Evolutionary conservation across 768 basidiomycete genomes (phyloP).

Genomic region (Cyclocybe aegerita): DNA sequence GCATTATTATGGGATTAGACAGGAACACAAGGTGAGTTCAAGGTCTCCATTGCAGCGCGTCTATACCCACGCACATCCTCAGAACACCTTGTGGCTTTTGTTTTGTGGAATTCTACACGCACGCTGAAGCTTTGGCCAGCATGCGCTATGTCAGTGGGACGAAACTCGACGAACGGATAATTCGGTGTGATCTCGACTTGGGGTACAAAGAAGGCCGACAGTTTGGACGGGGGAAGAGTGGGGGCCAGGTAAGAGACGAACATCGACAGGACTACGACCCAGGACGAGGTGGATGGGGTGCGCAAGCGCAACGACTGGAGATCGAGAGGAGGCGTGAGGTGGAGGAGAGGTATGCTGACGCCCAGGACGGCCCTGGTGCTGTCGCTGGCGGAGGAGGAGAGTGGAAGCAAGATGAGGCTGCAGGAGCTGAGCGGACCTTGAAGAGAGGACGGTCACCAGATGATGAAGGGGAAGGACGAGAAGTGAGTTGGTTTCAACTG

Average conservation of each 20-base stretch:
- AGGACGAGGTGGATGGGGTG: conserved; percentile 94
- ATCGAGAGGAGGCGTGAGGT: conserved; percentile 77
- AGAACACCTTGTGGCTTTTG: conserved; percentile 95
- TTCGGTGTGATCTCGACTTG: conserved; percentile 95
- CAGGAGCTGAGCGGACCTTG: conserved; percentile 37
- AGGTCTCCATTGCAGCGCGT: neutral
- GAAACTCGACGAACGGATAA: conserved; percentile 97
- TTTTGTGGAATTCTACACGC: conserved; percentile 96
- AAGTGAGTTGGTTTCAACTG: conserved; percentile 37
- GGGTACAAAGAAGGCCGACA: conserved; percentile 97
- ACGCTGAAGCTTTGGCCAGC: conserved; percentile 87
- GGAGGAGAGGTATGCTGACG: conserved; percentile 85
- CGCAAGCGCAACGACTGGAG: conserved; percentile 74
- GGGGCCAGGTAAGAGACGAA: conserved; percentile 96
- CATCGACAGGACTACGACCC: conserved; percentile 97
- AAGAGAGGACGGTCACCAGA: conserved; percentile 80
- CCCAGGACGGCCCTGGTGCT: conserved; percentile 74
- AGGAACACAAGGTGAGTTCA: conserved; percentile 71
- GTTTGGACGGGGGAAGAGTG: conserved; percentile 96
- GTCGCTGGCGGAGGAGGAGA: conserved; percentile 84
- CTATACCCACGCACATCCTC: conserved; percentile 7
- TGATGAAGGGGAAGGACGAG: conserved; percentile 58
- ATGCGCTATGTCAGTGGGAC: conserved; percentile 97
- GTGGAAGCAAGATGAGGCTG: conserved; percentile 69
- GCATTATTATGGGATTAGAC: conserved; percentile 95